Conservation (phyloP, 306 rosid species). For the Cajanus cajan region DNA sequence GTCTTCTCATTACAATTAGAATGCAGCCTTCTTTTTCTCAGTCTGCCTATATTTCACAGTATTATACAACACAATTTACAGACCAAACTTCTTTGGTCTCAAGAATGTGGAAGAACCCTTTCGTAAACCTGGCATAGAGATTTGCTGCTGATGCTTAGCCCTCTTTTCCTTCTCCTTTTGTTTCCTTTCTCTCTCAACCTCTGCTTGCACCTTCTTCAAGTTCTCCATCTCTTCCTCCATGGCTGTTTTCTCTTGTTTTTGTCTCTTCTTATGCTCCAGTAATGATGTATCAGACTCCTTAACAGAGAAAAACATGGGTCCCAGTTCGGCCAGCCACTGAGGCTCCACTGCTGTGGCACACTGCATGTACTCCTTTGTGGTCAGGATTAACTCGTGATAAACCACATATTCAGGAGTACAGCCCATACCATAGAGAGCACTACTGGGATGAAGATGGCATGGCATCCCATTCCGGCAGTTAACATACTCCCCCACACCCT, state of each 20-base stretch:
- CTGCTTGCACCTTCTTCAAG: slow-evolving; percentile 76
- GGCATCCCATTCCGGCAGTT: slow-evolving; percentile 91
- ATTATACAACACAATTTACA: slow-evolving; percentile 42
- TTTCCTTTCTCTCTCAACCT: slow-evolving; percentile 56
- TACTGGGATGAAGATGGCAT: slow-evolving; percentile 93
- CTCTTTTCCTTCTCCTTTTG: slow-evolving; percentile 58
- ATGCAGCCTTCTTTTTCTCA: background rate
- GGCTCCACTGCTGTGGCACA: slow-evolving; percentile 98
- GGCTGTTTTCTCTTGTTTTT: slow-evolving; percentile 85
- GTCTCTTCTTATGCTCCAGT: slow-evolving; percentile 86
- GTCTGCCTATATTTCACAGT: background rate
- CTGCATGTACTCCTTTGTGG: slow-evolving; percentile 93
- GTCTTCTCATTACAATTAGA: background rate
- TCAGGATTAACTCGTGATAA: slow-evolving; percentile 83
- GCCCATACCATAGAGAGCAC: slow-evolving; percentile 97
- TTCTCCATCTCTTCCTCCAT: slow-evolving; percentile 99
- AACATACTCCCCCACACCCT: slow-evolving; percentile 97
- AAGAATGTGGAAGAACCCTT: slow-evolving; percentile 83
- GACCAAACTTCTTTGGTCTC: slow-evolving; percentile 80
- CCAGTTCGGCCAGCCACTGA: slow-evolving; percentile 94
- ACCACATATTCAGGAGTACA: slow-evolving; percentile 92
- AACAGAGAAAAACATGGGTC: slow-evolving; percentile 97
- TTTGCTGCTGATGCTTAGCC: slow-evolving; percentile 73
- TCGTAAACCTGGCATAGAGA: slow-evolving; percentile 70
- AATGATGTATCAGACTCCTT: slow-evolving; percentile 95